Evolutionary conservation across 2,329 filamentous ascomycete species (phyloP).

Genomic region (Trichoderma arundinaceum): DNA sequence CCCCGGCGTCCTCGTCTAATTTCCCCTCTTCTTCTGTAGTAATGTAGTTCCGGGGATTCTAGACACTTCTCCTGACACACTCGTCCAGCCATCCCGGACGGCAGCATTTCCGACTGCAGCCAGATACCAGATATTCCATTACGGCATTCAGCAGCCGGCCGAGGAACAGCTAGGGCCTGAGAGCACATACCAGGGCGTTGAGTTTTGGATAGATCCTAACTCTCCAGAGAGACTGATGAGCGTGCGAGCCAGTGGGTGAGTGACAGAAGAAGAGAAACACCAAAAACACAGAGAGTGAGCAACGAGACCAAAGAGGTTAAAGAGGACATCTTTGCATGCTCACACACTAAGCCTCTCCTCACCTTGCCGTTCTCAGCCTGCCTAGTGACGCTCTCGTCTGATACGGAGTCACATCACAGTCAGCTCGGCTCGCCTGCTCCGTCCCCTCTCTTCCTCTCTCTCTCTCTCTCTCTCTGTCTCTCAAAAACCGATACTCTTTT

Average conservation of each 20-base stretch:
- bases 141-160: not conserved
- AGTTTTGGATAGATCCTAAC: too few relatives aligned
- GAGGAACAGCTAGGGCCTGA: too few relatives aligned
- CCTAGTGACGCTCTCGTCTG: not conserved
- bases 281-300: not conserved
- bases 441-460: too few relatives aligned
- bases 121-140: not conserved
- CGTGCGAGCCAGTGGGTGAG: not conserved
- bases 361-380: not conserved
- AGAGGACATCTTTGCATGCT: not conserved
- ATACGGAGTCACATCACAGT: not conserved
- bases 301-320: constrained; percentile 1
- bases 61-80: not conserved
- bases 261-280: not conserved
- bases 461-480: too few relatives aligned
- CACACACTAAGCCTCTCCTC: not conserved
- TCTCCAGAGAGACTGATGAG: not conserved
- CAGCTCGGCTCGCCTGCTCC: too few relatives aligned
- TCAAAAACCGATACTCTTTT: not conserved
- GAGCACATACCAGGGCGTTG: too few relatives aligned
- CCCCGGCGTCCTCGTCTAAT: not conserved
- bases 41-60: not conserved
- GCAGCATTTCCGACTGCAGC: not conserved
- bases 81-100: not conserved
- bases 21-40: not conserved